A percentile compares a stretch with the other conserved stretches of the same genome.
Evolutionary conservation across 495 filamentous ascomycete genomes (phyloP).

Genomic region (Darksidea phi): DNA sequence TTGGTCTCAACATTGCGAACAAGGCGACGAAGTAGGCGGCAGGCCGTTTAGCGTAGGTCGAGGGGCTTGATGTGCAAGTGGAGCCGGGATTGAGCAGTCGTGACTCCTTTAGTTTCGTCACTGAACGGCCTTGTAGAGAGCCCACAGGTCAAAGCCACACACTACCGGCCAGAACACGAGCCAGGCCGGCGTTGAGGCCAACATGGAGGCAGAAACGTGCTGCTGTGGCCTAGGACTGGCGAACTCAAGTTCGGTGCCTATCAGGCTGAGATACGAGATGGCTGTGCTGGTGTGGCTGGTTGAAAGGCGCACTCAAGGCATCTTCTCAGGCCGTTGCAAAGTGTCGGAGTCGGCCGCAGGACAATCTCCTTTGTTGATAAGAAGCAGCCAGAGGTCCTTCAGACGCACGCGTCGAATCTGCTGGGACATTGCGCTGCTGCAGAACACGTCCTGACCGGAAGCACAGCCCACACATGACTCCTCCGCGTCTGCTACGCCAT

Average conservation of each 20-base stretch:
- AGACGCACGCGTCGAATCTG: neutral
- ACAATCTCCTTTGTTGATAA: constrained; percentile 17
- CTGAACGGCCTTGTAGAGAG: constrained; percentile 9
- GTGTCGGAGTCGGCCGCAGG: neutral
- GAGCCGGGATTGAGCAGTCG: constrained; percentile 1
- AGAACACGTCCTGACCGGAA: constrained; percentile 12
- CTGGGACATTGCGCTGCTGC: neutral
- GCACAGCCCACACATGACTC: constrained; percentile 18
- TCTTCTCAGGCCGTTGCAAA: neutral
- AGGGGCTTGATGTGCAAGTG: constrained; percentile 1
- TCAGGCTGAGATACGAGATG: neutral
- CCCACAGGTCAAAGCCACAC: constrained; percentile 23
- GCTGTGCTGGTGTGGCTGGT: constrained; percentile 2
- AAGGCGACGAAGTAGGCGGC: constrained; percentile 16
- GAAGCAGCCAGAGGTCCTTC: constrained; percentile 18
- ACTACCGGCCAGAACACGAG: constrained; percentile 10
- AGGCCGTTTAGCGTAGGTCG: constrained; percentile 16
- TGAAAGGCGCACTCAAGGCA: constrained; percentile 7
- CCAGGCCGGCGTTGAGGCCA: constrained; percentile 9
- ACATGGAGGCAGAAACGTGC: constrained; percentile 10
- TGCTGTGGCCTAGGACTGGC: constrained; percentile 1
- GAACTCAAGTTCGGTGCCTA: constrained; percentile 20
- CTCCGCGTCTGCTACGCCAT: too few relatives aligned
- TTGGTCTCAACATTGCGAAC: neutral
- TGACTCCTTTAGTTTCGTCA: neutral